These are phyloP conservation scores for Gossypium raimondii DNA, from an alignment of 345 rosid genomes.

Conservation along the genomic window DNA sequence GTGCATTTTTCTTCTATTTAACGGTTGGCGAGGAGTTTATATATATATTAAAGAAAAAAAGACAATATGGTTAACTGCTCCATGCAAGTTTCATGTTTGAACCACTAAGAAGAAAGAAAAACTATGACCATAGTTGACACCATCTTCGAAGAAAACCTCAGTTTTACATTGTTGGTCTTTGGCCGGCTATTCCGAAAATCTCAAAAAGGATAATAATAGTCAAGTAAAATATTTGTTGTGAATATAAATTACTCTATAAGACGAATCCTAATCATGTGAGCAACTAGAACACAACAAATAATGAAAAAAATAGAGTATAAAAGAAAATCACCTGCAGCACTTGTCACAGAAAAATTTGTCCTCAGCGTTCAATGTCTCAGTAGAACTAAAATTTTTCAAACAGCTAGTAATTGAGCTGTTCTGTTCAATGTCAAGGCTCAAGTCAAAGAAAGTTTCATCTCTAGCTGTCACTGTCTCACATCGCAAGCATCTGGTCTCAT, in stretches of 20 bases:
- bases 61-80: not conserved
- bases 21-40: too few relatives aligned
- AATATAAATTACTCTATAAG: not conserved
- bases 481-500: constrained; percentile 91
- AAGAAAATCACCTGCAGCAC: constrained; percentile 81
- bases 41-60: too few relatives aligned
- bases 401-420: constrained; percentile 99
- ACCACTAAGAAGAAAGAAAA: not conserved
- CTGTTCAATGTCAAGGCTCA: constrained; percentile 99
- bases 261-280: not conserved
- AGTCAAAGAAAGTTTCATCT: constrained; percentile 91
- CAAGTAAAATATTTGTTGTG: not conserved
- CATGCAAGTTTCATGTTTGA: not conserved
- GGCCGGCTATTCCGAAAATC: not conserved
- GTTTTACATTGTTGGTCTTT: not conserved
- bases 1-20: too few relatives aligned
- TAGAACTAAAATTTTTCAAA: constrained; percentile 96
- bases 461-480: constrained; percentile 98
- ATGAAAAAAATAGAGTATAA: not conserved
- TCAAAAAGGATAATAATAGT: not conserved
- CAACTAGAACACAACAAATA: not conserved
- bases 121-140: not conserved
- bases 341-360: constrained; percentile 99
- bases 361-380: constrained; percentile 97
- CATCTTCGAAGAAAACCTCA: not conserved